phyloP scores from a whole-genome alignment of 2,329 filamentous ascomycete species.

The Cytospora paraplurivora region DNA sequence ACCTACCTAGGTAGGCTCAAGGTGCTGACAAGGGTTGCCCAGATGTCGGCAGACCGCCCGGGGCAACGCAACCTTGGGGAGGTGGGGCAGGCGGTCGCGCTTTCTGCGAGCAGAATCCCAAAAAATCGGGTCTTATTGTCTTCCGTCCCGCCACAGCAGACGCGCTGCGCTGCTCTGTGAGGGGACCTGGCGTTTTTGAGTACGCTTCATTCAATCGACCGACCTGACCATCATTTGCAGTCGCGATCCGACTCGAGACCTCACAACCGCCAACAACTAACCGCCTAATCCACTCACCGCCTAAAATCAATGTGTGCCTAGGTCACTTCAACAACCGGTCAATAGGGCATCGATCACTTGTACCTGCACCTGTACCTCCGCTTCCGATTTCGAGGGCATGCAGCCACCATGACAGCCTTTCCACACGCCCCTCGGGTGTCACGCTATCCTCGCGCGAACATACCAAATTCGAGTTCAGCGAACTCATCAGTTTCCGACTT shows the following conservation, averaged over 20 bases:
- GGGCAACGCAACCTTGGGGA: neutral
- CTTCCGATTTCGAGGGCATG: conserved; percentile 1
- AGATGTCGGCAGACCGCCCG: neutral
- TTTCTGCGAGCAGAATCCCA: conserved; percentile 27
- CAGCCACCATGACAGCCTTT: conserved; percentile 21
- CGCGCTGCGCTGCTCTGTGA: conserved; percentile 4
- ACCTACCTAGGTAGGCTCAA: too few relatives aligned
- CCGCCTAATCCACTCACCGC: too few relatives aligned
- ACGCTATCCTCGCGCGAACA: conserved; percentile 26
- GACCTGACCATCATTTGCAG: conserved; percentile 12
- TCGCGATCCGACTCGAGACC: conserved; percentile 1
- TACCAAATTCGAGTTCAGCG: conserved; percentile 19
- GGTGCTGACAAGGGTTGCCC: neutral
- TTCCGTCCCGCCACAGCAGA: neutral
- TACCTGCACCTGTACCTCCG: neutral
- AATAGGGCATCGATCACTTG: neutral
- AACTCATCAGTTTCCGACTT: conserved; percentile 23
- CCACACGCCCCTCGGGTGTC: conserved; percentile 27
- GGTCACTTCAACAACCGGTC: neutral
- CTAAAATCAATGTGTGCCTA: neutral
- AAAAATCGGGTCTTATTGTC: conserved; percentile 9
- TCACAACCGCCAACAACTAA: neutral
- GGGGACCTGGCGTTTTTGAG: conserved; percentile 12
- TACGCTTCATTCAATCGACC: conserved; percentile 17
- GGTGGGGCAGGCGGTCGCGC: conserved; percentile 22